Evolutionary conservation across 495 filamentous ascomycete species (phyloP), one percentile per base, ranked within the genome.

Genomic region (Cercophora scortea): DNA sequence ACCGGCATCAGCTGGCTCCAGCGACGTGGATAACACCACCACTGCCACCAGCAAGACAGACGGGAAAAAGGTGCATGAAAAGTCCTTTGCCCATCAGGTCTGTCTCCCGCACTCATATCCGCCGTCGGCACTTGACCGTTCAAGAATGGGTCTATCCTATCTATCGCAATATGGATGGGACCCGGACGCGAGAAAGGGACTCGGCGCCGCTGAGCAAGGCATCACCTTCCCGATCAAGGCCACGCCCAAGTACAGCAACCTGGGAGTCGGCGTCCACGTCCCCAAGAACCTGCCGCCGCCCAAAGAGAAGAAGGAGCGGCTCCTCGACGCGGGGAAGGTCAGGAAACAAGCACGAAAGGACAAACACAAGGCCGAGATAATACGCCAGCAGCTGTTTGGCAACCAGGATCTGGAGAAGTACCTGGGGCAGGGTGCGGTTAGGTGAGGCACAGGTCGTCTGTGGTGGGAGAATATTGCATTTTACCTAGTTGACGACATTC

Each of bases 141-240:
- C 75, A 3, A 79, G 87, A 36, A 81, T 82, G 65, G 91, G 91
- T 0, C 74, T 97, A 8, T 76, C 78, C 50, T 84, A 88, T 46
- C 80, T 97, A 3, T 76, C 84, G 33, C 75, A 82, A 1, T 83
- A 89, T 56, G 91, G 92, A 38, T 97, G 89, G 87, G 88, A 96
- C 64, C 90, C 88, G 0, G 90, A 97, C 68, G 76, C 80, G 36
- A 70, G 89, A 18, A 59, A 70, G 6, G 91, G 91, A 0, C 76
- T 97, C 0, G 91, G 91, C 0, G 76, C 75, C 16, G 55, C 64
- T 1, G 84, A 86, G 1, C 80, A 91, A 61, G 92, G 91, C 3
- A 85, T 88, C 32, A 72, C 80, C 45, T 82, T 79, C 55, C 92
- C 91, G 0, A 66, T 96, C 53, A 92, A 90, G 58, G 70, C 78